A percentile compares a stretch with the other conserved stretches of the same genome.
Evolutionary conservation across 805 yeast genomes (phyloP).

Genomic region (Pichia phayaonensis): DNA sequence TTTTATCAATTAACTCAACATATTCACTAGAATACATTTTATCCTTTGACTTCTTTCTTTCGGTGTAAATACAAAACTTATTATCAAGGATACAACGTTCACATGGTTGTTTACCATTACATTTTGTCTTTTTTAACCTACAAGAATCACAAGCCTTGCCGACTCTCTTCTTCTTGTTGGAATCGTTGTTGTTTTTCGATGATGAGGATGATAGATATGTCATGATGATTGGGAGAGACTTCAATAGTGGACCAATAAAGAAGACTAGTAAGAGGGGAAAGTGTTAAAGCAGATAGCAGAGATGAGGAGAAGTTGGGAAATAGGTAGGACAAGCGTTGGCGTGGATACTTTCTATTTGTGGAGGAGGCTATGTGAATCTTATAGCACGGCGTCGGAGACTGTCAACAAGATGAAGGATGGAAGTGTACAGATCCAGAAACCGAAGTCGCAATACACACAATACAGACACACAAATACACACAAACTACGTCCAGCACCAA

Average conservation of each 20-base stretch:
- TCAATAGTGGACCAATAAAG: background rate
- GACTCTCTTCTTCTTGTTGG: conserved; percentile 40
- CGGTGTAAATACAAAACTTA: conserved; percentile 52
- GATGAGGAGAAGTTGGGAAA: too few species aligned
- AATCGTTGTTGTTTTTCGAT: background rate
- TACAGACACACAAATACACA: too few species aligned
- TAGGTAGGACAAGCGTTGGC: too few species aligned
- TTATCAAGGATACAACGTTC: conserved; percentile 47
- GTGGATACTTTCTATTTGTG: too few species aligned
- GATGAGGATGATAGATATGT: background rate
- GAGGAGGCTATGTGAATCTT: too few species aligned
- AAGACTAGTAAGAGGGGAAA: background rate
- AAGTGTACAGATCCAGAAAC: too few species aligned
- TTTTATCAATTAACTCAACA: conserved; percentile 54
- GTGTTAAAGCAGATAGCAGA: too few species aligned
- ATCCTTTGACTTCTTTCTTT: conserved; percentile 45
- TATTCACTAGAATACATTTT: conserved; percentile 53
- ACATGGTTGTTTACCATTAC: conserved; percentile 58
- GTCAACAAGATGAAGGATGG: too few species aligned
- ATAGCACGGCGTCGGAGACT: too few species aligned
- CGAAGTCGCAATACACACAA: too few species aligned
- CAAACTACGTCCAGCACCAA: too few species aligned
- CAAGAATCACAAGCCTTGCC: conserved; percentile 62
- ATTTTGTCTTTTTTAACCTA: conserved; percentile 54
- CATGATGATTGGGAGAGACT: background rate